These are phyloP conservation scores for Globisporangium apiculatum DNA, from an alignment of 352 stramenopile species.

Conservation along the genomic window DNA sequence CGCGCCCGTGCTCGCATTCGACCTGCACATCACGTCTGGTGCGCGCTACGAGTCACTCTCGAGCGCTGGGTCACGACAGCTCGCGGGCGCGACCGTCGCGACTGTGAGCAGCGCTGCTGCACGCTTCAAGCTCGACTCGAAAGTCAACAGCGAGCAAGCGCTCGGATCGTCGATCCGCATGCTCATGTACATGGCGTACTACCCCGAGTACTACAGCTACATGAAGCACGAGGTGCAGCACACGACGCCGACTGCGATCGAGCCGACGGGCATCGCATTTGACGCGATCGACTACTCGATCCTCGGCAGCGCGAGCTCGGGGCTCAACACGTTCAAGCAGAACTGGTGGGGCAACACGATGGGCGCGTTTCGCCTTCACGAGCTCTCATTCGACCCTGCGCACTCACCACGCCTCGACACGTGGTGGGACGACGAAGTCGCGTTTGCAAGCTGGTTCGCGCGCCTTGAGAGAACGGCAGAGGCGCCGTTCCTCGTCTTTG, in stretches of 20 bases:
- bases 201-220: constrained; percentile 30
- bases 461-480: constrained; percentile 15
- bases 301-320: constrained; percentile 21
- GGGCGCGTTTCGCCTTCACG: constrained; percentile 22
- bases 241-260: not conserved
- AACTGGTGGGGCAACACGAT: constrained; percentile 31
- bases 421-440: constrained; percentile 28
- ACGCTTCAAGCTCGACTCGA: constrained; percentile 22
- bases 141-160: constrained; percentile 10
- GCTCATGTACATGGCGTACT: constrained; percentile 21
- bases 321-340: constrained; percentile 25
- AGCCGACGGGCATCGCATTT: not conserved
- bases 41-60: constrained; percentile 9
- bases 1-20: not conserved
- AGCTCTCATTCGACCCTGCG: constrained; percentile 6
- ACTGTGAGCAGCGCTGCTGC: constrained; percentile 9
- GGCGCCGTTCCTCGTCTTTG: constrained; percentile 17
- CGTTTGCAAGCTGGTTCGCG: constrained; percentile 25
- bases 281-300: constrained; percentile 18
- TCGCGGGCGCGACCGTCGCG: constrained; percentile 11
- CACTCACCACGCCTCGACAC: constrained; percentile 3
- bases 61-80: constrained; percentile 6
- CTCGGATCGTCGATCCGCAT: constrained; percentile 20
- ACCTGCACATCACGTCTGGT: constrained; percentile 18
- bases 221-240: constrained; percentile 5